phyloP scores from a whole-genome alignment of 768 basidiomycete genomes.

The Calocera viscosa region DNA sequence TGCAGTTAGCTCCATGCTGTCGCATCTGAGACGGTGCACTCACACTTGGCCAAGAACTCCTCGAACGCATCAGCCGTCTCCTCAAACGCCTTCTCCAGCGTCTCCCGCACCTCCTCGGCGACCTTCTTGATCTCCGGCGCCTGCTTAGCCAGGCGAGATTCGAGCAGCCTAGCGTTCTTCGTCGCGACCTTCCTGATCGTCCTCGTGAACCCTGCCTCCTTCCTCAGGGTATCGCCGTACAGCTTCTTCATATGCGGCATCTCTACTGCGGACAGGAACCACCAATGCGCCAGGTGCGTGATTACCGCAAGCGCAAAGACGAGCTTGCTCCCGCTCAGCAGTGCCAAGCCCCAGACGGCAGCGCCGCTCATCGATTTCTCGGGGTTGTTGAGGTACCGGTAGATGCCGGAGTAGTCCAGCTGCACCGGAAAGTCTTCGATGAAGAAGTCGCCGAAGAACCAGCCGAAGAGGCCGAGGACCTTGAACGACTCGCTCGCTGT shows the following conservation, averaged over 20 bases:
- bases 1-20: not conserved
- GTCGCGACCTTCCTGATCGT: conserved; percentile 90
- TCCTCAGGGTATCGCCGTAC: conserved; percentile 84
- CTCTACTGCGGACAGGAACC: conserved; percentile 88
- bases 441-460: conserved; percentile 98
- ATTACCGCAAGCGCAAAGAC: conserved; percentile 74
- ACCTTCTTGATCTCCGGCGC: conserved; percentile 70
- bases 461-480: conserved; percentile 89
- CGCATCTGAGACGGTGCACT: conserved; percentile 23
- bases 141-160: conserved; percentile 62
- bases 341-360: conserved; percentile 82
- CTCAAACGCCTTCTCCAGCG: conserved; percentile 89
- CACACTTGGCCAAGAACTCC: conserved; percentile 85
- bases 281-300: conserved; percentile 81
- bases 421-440: conserved; percentile 84
- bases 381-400: conserved; percentile 87
- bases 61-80: conserved; percentile 88
- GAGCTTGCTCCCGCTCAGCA: conserved; percentile 88
- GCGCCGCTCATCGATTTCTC: conserved; percentile 86
- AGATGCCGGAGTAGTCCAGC: conserved; percentile 93
- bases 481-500: conserved; percentile 80
- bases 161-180: conserved; percentile 64
- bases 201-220: conserved; percentile 95
- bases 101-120: conserved; percentile 86
- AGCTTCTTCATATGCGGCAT: conserved; percentile 99